Evolutionary conservation across 129 eudicot genomes (phyloP), one percentile per base, ranked within the genome.

Genomic region (Solidago caesia): DNA sequence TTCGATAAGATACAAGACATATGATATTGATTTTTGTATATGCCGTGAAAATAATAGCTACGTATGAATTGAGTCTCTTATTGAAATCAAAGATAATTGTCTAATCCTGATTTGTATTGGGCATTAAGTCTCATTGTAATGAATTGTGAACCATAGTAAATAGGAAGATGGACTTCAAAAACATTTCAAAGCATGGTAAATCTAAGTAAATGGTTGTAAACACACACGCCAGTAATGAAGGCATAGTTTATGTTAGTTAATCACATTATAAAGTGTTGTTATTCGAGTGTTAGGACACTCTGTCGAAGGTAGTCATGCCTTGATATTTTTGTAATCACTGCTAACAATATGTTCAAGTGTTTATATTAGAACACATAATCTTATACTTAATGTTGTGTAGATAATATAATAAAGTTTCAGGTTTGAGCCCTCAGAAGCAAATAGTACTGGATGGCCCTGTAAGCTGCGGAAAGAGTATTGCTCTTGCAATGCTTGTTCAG

Each of bases 401-500:
- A 33, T 33, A 3, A 33, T 33, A 33, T 33, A 33, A 33, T 33
- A 33, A 33, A 33, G 60, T 77, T 82, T 58, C 83, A 94, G 98
- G 87, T 79, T 73, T 78, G 68, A 90, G 79, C 67, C 84, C 70
- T 73, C 87, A 82, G 52, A 90, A 87, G 80, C 97, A 94, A 77
- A 80, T 94, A 68, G 89, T 94, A 68, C 71, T 94, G 79, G 98
- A 94, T 84, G 98, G 98, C 26, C 97, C 89, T 49, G 83, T 85
- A 26, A 88, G 96, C 77, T 90, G 91, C 68, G 98, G 98, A 33
- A 94, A 94, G 81, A 94, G 98, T 75, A 90, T 90, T 53, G 88
- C 97, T 27, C 93, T 94, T 43, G 97, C 98, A 51, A 90, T 94
- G 97, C 97, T 94, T 80, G 98, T 89, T 74, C 84, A 87, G 25